Conservation (phyloP, 352 stramenopile species). For the Phytophthora citricola region DNA sequence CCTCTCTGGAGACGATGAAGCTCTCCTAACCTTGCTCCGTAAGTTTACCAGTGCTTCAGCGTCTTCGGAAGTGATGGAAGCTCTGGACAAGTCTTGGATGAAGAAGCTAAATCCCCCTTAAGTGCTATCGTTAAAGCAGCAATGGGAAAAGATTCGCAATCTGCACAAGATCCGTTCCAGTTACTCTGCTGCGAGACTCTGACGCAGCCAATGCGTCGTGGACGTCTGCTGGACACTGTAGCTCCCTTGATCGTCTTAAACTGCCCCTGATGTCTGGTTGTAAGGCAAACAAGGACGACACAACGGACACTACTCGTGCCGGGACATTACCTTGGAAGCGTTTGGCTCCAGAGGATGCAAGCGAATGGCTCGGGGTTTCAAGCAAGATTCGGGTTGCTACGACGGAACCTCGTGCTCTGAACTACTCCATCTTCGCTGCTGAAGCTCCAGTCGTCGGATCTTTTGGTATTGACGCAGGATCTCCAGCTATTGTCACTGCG, state of each 20-base stretch:
- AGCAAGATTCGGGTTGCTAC: conserved; percentile 51
- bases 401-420: conserved; percentile 63
- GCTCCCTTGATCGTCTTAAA: conserved; percentile 56
- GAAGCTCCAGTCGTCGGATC: conserved; percentile 23
- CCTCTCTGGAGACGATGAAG: conserved; percentile 71
- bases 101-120: conserved; percentile 64
- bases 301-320: conserved; percentile 32
- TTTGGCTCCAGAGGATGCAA: conserved; percentile 68
- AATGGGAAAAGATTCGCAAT: conserved; percentile 9
- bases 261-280: conserved; percentile 18
- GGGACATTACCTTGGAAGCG: conserved; percentile 71
- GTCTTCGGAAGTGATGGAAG: conserved; percentile 37
- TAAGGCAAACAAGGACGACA: conserved; percentile 22
- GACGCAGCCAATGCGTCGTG: conserved; percentile 65
- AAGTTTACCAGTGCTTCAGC: conserved; percentile 27
- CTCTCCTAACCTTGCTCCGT: conserved; percentile 56
- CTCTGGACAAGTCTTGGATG: conserved; percentile 60
- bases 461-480: conserved; percentile 6
- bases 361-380: conserved; percentile 63
- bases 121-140: conserved; percentile 48
- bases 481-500: conserved; percentile 4
- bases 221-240: conserved; percentile 62
- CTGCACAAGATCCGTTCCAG: conserved; percentile 54
- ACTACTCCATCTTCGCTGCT: conserved; percentile 52
- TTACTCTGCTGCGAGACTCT: conserved; percentile 74